Conservation (phyloP, 2,329 filamentous ascomycete genomes). For the Coniochaeta sp. region DNA sequence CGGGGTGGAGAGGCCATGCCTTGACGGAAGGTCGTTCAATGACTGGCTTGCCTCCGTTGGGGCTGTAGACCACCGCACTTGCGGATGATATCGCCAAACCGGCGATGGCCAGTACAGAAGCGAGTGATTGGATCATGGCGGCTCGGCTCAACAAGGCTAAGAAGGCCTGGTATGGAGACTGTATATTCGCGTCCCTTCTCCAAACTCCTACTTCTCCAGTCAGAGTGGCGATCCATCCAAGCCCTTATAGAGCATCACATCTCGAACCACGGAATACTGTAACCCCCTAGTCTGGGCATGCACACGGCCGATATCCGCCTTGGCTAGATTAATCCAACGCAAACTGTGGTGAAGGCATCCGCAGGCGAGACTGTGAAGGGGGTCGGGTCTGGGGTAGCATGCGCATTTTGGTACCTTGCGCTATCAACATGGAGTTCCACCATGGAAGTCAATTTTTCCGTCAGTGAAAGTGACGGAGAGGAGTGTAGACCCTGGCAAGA, state of each 20-base stretch:
- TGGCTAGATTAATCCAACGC: background rate
- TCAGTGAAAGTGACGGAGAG: background rate
- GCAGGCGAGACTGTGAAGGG: background rate
- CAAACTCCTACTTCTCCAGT: background rate
- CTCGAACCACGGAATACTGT: background rate
- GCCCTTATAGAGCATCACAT: background rate
- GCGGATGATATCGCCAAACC: background rate
- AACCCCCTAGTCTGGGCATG: background rate
- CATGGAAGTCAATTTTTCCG: constrained; percentile 2
- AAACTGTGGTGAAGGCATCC: background rate
- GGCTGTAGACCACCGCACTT: background rate
- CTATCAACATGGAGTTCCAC: background rate
- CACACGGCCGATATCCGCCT: background rate
- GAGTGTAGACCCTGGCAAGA: background rate
- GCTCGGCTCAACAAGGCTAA: background rate
- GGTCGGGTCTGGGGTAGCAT: background rate
- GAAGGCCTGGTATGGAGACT: background rate
- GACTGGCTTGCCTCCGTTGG: background rate
- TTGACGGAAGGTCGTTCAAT: constrained; percentile 6
- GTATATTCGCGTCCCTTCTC: background rate
- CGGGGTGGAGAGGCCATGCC: constrained; percentile 10
- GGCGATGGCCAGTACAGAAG: background rate
- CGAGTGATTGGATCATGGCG: background rate
- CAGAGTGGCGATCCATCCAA: background rate
- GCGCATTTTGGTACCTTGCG: background rate